phyloP scores from a whole-genome alignment of 75 land plant genomes.

The Picea sitchensis region DNA sequence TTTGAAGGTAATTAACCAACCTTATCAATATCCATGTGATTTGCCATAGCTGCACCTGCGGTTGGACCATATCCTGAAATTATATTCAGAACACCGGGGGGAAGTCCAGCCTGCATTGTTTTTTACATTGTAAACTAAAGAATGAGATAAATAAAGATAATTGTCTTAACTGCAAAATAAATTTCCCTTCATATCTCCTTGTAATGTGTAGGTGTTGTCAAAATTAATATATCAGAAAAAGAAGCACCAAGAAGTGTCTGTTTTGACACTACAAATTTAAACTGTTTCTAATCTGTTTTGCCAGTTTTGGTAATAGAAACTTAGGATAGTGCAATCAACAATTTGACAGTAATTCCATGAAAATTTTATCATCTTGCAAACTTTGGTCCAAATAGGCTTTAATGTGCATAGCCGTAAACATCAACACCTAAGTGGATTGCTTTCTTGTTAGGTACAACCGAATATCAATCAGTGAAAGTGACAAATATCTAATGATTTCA shows the following conservation, averaged over 20 bases:
- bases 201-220: neutral
- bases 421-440: too few species aligned
- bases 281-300: neutral
- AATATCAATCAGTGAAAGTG: too few species aligned
- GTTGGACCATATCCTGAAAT: constrained; percentile 52
- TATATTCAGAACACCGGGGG: constrained; percentile 49
- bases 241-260: neutral
- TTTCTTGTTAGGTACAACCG: too few species aligned
- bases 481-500: too few species aligned
- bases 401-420: too few species aligned
- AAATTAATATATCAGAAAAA: neutral
- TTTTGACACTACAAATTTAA: neutral
- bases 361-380: too few species aligned
- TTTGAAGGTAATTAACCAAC: constrained; percentile 8
- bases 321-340: too few species aligned
- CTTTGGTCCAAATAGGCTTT: too few species aligned
- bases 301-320: too few species aligned
- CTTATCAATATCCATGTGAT: constrained; percentile 61
- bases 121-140: neutral
- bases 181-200: neutral
- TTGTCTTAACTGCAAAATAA: neutral
- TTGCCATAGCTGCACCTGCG: constrained; percentile 52
- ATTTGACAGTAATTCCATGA: too few species aligned
- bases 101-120: constrained; percentile 43
- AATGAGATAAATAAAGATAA: neutral